phyloP scores from a whole-genome alignment of 2,329 filamentous ascomycete genomes.

The Herpotrichia juniperi region DNA sequence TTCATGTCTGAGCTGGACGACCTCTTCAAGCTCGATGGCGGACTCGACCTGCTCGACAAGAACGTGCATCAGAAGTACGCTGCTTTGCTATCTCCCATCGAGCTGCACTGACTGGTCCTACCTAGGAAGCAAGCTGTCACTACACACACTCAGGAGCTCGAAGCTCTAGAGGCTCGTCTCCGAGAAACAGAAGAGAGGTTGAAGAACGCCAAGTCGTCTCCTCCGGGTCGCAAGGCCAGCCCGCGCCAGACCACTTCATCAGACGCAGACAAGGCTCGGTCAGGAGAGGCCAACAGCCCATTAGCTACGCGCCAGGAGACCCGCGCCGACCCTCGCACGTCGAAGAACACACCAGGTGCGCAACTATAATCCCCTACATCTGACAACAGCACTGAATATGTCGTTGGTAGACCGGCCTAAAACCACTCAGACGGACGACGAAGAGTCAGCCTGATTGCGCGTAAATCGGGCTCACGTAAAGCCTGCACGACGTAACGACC shows the following conservation, averaged over 20 bases:
- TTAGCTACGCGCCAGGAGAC: constrained; percentile 20
- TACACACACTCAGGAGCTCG: constrained; percentile 77
- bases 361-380: constrained; percentile 37
- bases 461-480: neutral
- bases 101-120: neutral
- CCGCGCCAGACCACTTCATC: constrained; percentile 32
- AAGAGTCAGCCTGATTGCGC: constrained; percentile 6
- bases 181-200: constrained; percentile 85
- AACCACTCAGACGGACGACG: constrained; percentile 23
- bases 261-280: constrained; percentile 33
- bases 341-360: constrained; percentile 38
- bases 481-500: constrained; percentile 7
- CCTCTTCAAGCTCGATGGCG: constrained; percentile 86
- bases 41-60: constrained; percentile 73
- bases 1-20: constrained; percentile 87
- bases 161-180: constrained; percentile 82
- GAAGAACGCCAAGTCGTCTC: constrained; percentile 38
- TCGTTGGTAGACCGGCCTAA: constrained; percentile 43
- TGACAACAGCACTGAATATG: constrained; percentile 42
- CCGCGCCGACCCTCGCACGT: constrained; percentile 9
- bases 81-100: neutral
- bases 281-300: constrained; percentile 28
- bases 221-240: constrained; percentile 37
- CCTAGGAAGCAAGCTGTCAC: constrained; percentile 79
- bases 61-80: constrained; percentile 80